Evolutionary conservation across 75 land plant species (phyloP).

Genomic region (Ceratopteris richardii): DNA sequence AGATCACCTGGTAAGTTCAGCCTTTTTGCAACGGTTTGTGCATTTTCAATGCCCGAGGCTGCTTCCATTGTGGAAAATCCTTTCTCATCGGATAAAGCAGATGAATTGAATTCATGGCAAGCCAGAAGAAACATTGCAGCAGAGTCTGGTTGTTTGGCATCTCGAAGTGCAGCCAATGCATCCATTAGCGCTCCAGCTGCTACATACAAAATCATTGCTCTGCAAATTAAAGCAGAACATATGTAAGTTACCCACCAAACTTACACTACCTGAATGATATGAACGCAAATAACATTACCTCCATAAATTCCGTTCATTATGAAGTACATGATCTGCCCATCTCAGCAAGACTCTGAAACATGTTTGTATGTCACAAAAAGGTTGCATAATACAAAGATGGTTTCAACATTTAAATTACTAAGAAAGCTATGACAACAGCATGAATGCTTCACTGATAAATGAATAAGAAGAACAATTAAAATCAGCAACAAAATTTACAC

Average conservation of each 20-base stretch:
- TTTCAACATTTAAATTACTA: too few relatives aligned
- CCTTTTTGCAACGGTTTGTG: conserved; percentile 8
- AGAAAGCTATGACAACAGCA: too few relatives aligned
- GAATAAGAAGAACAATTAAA: too few relatives aligned
- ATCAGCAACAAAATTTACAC: too few relatives aligned
- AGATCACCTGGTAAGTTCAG: conserved; percentile 55
- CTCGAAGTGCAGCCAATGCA: conserved; percentile 85
- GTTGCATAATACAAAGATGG: too few relatives aligned
- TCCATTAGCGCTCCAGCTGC: conserved; percentile 90
- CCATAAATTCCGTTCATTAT: conserved; percentile 82
- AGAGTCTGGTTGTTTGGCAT: conserved; percentile 70
- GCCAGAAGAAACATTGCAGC: conserved; percentile 92
- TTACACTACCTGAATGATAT: neutral
- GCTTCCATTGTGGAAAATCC: conserved; percentile 13
- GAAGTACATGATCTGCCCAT: conserved; percentile 88
- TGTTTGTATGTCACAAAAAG: too few relatives aligned
- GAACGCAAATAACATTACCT: conserved; percentile 34
- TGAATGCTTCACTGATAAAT: too few relatives aligned
- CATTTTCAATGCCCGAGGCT: neutral
- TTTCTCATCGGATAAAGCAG: conserved; percentile 14
- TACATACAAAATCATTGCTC: conserved; percentile 81
- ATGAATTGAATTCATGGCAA: conserved; percentile 71
- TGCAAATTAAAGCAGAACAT: conserved; percentile 21
- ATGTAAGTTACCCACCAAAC: neutral
- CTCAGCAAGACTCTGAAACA: conserved; percentile 78